Evolutionary conservation across 2,329 filamentous ascomycete species (phyloP).

Genomic region (Dothiorella sarmentorum): DNA sequence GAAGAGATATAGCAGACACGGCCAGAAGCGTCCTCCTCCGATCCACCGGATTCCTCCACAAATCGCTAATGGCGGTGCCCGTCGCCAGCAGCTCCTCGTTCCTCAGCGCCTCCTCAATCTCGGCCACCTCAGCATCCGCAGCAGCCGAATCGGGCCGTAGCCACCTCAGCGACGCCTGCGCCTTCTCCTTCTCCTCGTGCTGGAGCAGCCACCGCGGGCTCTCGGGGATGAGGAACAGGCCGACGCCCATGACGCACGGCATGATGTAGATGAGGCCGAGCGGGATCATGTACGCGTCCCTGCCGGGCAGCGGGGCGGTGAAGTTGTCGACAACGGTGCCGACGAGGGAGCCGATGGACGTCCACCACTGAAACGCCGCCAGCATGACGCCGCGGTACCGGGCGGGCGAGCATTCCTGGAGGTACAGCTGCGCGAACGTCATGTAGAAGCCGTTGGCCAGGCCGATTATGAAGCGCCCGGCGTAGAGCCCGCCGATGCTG

Average conservation of each 20-base stretch:
- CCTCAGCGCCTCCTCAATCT: conserved; percentile 30
- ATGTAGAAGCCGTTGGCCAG: conserved; percentile 51
- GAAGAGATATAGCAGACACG: conserved; percentile 48
- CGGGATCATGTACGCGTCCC: conserved; percentile 44
- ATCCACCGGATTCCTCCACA: conserved; percentile 52
- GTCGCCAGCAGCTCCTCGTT: conserved; percentile 45
- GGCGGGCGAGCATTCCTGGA: conserved; percentile 52
- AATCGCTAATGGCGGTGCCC: conserved; percentile 49
- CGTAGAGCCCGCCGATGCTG: conserved; percentile 52
- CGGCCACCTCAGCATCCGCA: conserved; percentile 26
- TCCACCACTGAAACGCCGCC: conserved; percentile 49
- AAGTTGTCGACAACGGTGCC: conserved; percentile 54
- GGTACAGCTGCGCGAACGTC: conserved; percentile 53
- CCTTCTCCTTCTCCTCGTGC: conserved; percentile 24
- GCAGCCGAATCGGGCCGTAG: conserved; percentile 27
- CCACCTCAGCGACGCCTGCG: conserved; percentile 27
- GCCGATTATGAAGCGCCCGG: conserved; percentile 55
- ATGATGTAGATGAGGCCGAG: conserved; percentile 54
- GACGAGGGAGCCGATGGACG: conserved; percentile 42
- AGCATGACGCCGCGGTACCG: conserved; percentile 51
- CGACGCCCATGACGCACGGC: conserved; percentile 46
- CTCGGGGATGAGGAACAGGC: conserved; percentile 33
- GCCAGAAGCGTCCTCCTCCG: conserved; percentile 50
- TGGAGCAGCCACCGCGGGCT: conserved; percentile 45
- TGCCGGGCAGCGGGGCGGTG: conserved; percentile 26